Evolutionary conservation across 768 basidiomycete genomes (phyloP), one percentile per base, ranked within the genome.

Genomic region (Amanita muscaria): DNA sequence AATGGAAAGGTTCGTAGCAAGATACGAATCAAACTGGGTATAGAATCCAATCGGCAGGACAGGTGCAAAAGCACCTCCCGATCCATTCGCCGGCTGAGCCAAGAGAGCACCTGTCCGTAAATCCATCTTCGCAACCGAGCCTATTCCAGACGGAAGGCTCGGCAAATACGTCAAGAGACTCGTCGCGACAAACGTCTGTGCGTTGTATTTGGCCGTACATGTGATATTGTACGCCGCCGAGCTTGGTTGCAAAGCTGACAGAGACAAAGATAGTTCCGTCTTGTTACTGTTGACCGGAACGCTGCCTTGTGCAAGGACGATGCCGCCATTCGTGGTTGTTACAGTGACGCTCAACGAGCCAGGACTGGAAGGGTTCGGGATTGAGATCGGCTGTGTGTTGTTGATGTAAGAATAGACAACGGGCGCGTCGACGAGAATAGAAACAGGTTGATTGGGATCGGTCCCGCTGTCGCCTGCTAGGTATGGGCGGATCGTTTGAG

Each of bases 41-140:
- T 86, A 88, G 59, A 83, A 89, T 0, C 86, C 86, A 35, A 85
- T 72, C 0, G 88, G 84, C 46, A 88, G 72, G 1, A 83, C 67
- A 1, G 76, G 72, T 18, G 72, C 67, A 49, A 72, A 80, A 5
- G 60, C 49, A 9, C 74, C 72, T 7, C 66, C 67, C 34, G 61
- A 56, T n/a, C 78, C 77, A 35, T 67, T 67, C 0, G 73, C 68
- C 6, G 73, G 74, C 36, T 69, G 61, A 1, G 74, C 77, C 30
- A 78, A 54, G 31, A 80, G 47, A 1, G 71, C 76, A 2, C 79
- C 79, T 4, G 76, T 80, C 25, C 77, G 67, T 39, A 73, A 59
- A 54, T 79, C 78, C 69, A 79, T 74, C 53, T 79, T 80, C 0
- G 77, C 78, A n/a, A 77, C 78, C 2, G 73, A 72, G 11, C 73